Evolutionary conservation across 768 basidiomycete species (phyloP).

Genomic region (Hypholoma fasciculare): DNA sequence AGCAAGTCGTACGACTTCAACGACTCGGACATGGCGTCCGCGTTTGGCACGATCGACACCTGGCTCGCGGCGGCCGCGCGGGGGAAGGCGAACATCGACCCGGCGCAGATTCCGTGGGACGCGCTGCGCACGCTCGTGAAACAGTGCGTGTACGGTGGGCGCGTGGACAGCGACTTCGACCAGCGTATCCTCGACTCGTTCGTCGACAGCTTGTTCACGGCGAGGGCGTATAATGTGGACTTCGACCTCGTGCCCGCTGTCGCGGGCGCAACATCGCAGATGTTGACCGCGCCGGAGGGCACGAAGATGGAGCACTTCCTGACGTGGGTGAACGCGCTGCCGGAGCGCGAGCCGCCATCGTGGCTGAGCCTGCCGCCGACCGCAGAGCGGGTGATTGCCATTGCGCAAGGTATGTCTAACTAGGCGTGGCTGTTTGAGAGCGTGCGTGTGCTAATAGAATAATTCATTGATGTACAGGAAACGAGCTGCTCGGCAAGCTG

Average conservation of each 20-base stretch:
- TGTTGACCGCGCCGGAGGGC: slow-evolving; percentile 82
- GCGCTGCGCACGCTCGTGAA: slow-evolving; percentile 93
- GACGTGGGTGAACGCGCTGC: slow-evolving; percentile 84
- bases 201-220: slow-evolving; percentile 87
- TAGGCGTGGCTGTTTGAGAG: not conserved
- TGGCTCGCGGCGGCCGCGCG: slow-evolving; percentile 84
- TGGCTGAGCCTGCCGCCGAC: slow-evolving; percentile 94
- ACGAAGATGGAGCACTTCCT: slow-evolving; percentile 92
- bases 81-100: slow-evolving; percentile 91
- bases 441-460: slow-evolving; percentile 3
- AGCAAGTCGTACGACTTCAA: slow-evolving; percentile 98
- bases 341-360: slow-evolving; percentile 91
- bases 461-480: slow-evolving; percentile 46
- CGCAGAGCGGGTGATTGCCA: slow-evolving; percentile 89
- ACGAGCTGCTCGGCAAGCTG: slow-evolving; percentile 79
- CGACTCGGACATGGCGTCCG: slow-evolving; percentile 95
- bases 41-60: slow-evolving; percentile 87
- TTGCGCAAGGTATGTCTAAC: slow-evolving; percentile 75
- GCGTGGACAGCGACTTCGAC: slow-evolving; percentile 94
- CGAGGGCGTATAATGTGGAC: slow-evolving; percentile 88
- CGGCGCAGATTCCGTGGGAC: slow-evolving; percentile 90
- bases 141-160: slow-evolving; percentile 93
- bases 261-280: slow-evolving; percentile 43
- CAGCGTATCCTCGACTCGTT: slow-evolving; percentile 92
- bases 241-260: slow-evolving; percentile 81